Conservation (phyloP, 2,329 filamentous ascomycete species). For the Beauveria bassiana region DNA sequence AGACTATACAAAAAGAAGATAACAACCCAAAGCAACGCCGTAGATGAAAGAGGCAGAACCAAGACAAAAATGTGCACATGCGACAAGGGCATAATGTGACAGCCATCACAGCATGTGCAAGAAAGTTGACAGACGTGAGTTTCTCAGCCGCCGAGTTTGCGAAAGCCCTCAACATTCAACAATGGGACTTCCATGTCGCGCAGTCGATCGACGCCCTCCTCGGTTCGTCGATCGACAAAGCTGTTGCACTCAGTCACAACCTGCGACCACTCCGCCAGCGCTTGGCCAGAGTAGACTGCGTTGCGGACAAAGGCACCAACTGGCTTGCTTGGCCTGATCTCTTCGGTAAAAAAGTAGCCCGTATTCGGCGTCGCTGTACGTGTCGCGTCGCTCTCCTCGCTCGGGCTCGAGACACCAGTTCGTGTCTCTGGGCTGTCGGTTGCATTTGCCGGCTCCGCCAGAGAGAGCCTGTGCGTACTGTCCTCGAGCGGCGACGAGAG, state of each 20-base stretch:
- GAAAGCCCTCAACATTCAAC: constrained; percentile 35
- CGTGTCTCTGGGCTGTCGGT: constrained; percentile 16
- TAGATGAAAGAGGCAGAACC: background rate
- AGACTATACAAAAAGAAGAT: constrained; percentile 1
- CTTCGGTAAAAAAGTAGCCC: constrained; percentile 2
- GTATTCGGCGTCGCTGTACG: constrained; percentile 9
- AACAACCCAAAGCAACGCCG: background rate
- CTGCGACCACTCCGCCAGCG: constrained; percentile 70
- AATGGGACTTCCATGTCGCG: constrained; percentile 54
- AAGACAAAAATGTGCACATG: background rate
- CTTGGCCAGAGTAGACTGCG: constrained; percentile 59
- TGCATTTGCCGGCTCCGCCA: constrained; percentile 10
- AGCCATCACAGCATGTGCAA: no score
- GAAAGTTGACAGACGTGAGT: background rate
- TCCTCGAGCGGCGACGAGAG: constrained; percentile 26
- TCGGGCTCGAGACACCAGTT: constrained; percentile 15
- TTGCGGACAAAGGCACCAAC: constrained; percentile 36
- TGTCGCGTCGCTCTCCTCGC: constrained; percentile 14
- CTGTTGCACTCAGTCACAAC: constrained; percentile 73
- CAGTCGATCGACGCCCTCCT: constrained; percentile 62
- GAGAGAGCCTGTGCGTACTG: constrained; percentile 16
- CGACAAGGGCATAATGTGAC: background rate
- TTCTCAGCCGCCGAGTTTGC: constrained; percentile 25
- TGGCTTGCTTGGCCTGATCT: constrained; percentile 38
- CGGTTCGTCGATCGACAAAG: constrained; percentile 68